Evolutionary conservation across 2,329 filamentous ascomycete genomes (phyloP).

Genomic region (Bertia moriformis): DNA sequence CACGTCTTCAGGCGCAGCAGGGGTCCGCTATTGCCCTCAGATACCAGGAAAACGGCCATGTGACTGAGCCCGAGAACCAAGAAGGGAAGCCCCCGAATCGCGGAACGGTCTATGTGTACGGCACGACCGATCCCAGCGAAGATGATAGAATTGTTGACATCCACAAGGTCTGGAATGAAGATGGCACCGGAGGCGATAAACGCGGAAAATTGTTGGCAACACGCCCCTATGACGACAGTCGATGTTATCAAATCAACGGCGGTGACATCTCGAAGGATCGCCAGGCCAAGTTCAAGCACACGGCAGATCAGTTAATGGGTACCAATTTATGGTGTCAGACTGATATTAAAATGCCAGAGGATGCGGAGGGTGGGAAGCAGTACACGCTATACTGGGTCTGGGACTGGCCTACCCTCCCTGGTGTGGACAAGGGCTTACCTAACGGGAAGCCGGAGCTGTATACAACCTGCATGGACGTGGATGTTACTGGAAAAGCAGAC

Average conservation of each 20-base stretch:
- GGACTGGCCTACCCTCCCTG: conserved; percentile 60
- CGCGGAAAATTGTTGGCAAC: conserved; percentile 63
- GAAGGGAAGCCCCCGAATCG: conserved; percentile 47
- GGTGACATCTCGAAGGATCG: conserved; percentile 42
- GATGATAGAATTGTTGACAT: conserved; percentile 40
- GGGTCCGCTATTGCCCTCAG: conserved; percentile 53
- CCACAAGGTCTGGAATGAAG: conserved; percentile 62
- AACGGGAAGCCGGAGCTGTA: conserved; percentile 27
- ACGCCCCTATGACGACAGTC: conserved; percentile 76
- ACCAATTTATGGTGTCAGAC: conserved; percentile 65
- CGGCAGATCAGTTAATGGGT: conserved; percentile 33
- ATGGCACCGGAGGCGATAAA: conserved; percentile 68
- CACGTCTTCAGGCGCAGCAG: conserved; percentile 42
- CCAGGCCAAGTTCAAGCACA: conserved; percentile 34
- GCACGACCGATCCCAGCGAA: conserved; percentile 42
- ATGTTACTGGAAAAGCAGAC: conserved; percentile 13
- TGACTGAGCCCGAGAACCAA: conserved; percentile 41
- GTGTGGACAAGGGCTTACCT: conserved; percentile 16
- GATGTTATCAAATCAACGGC: conserved; percentile 71
- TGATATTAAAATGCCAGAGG: conserved; percentile 59
- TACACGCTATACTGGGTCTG: conserved; percentile 93
- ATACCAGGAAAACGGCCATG: conserved; percentile 67
- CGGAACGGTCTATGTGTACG: conserved; percentile 64
- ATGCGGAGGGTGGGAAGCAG: conserved; percentile 42
- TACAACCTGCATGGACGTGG: conserved; percentile 30